Base-by-base conservation (phyloP, 1,284 basidiomycete genomes). In the Ustilago tritici region DNA sequence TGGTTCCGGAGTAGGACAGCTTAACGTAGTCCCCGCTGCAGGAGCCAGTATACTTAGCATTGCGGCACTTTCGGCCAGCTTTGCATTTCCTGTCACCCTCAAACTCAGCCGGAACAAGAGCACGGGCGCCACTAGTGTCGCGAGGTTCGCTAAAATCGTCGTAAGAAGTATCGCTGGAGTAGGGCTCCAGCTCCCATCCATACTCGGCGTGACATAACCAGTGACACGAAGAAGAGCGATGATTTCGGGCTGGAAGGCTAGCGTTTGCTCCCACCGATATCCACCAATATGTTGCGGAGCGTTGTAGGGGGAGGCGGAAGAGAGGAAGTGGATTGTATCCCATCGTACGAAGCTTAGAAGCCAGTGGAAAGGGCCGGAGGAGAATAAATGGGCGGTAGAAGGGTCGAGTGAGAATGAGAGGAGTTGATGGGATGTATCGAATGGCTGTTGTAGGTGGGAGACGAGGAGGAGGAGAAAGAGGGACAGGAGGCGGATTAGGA, bases 321-420 rank as follows among this genome's bases (percentile, higher is more conserved):
- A 54, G 19, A 86, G 35, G 85, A 95, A 98, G 87, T 98, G 92
- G 68, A 98, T 89, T 2, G 89, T 89, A 83, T 98, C 96, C 96
- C 96, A 98, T 72, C 95, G 91, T n/a, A 94, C 87, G 2, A 86
- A 84, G 0, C 84, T 58, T 4, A 76, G 69, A 4, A 76, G 49
- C 53, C 59, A 70, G 3, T 56, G 17, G 36, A 68, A 63, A 23
- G 36, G 31, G 1, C 60, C 69, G 3, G 65, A 40, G 4, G 61
- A 64, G 15, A 72, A 53, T 2, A 49, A 41, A 40, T 58, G 67
- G 0, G 12, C 3, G 38, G 50, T 61, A 1, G 23, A 7, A 3
- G 70, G 56, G 56, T 70, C 71, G 12, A 81, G 66, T 7, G 74
- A 50, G 53, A 65, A 66, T 0, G 68, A 65, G 12, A 82, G 62